phyloP scores from a whole-genome alignment of 768 basidiomycete species.

The Phanerochaete carnosa region DNA sequence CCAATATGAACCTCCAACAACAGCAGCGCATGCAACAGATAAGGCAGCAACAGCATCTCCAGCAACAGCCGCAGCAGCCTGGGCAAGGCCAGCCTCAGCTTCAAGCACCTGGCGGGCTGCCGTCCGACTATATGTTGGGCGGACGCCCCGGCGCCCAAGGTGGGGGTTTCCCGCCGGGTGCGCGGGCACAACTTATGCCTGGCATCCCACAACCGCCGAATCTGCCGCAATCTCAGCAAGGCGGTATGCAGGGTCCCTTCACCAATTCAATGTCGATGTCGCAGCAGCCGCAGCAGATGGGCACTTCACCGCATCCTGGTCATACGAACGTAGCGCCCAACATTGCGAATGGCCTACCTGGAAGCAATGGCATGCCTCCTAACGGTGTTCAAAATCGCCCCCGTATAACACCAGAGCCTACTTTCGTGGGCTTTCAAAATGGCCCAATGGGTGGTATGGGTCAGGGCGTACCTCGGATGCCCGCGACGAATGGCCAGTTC shows the following conservation, averaged over 20 bases:
- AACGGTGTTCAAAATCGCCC: conserved; percentile 39
- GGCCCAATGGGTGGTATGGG: conserved; percentile 15
- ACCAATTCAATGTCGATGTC: conserved; percentile 35
- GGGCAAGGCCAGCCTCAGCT: conserved; percentile 33
- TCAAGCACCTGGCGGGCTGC: conserved; percentile 16
- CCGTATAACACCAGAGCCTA: conserved; percentile 41
- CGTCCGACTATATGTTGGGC: conserved; percentile 34
- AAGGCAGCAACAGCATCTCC: conserved; percentile 29
- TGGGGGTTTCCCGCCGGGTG: conserved; percentile 38
- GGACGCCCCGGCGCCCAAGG: conserved; percentile 33
- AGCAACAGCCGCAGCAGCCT: conserved; percentile 34
- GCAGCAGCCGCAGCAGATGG: conserved; percentile 33
- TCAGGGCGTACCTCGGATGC: conserved; percentile 22
- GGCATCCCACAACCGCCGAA: conserved; percentile 35
- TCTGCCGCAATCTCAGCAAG: conserved; percentile 19
- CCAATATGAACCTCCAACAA: conserved; percentile 35
- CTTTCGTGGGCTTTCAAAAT: conserved; percentile 11
- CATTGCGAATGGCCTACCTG: conserved; percentile 15
- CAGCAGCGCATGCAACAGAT: conserved; percentile 23
- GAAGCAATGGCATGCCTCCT: conserved; percentile 20
- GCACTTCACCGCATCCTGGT: conserved; percentile 40
- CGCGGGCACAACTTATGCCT: conserved; percentile 46
- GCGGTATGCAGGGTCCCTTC: conserved; percentile 35
- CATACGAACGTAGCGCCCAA: conserved; percentile 39
- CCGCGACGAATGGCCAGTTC: conserved; percentile 25